Evolutionary conservation across 306 rosid genomes (phyloP).

Genomic region (Acacia confusa): DNA sequence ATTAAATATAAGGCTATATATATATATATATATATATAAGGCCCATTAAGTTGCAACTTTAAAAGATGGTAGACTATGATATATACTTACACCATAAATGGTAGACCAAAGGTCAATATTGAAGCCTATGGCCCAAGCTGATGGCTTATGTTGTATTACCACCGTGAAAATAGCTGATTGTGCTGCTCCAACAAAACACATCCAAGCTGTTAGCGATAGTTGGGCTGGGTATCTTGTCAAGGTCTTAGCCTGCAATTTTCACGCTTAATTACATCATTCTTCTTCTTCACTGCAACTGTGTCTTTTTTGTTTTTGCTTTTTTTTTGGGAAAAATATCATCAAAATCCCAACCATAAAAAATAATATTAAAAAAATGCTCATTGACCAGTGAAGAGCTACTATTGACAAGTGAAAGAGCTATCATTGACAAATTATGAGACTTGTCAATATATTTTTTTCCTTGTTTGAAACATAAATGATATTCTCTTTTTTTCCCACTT

Average conservation of each 20-base stretch:
- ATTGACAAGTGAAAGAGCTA: no score
- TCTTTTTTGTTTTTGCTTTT: no score
- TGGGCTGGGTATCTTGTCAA: slow-evolving; percentile 84
- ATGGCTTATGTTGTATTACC: slow-evolving; percentile 44
- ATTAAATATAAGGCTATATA: neutral
- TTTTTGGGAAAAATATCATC: no score
- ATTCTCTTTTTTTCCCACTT: no score
- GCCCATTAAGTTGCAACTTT: neutral
- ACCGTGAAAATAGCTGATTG: slow-evolving; percentile 70
- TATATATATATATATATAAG: neutral
- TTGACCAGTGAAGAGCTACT: no score
- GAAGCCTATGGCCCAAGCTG: slow-evolving; percentile 71
- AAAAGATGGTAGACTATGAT: neutral
- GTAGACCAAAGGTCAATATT: slow-evolving; percentile 71
- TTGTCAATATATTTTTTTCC: no score
- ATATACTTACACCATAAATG: slow-evolving; percentile 72
- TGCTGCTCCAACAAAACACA: slow-evolving; percentile 72
- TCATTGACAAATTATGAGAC: no score
- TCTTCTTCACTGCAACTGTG: neutral
- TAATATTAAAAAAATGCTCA: no score
- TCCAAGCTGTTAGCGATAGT: slow-evolving; percentile 77
- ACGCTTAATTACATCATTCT: neutral
- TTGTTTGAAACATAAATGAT: no score
- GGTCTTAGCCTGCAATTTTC: slow-evolving; percentile 60
- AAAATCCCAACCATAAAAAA: no score